Percentiles rank a stretch among this genome's conserved stretches.
These are phyloP conservation scores for Astrothelium macrocarpum DNA, from an alignment of 495 filamentous ascomycete genomes.

Conservation along the genomic window DNA sequence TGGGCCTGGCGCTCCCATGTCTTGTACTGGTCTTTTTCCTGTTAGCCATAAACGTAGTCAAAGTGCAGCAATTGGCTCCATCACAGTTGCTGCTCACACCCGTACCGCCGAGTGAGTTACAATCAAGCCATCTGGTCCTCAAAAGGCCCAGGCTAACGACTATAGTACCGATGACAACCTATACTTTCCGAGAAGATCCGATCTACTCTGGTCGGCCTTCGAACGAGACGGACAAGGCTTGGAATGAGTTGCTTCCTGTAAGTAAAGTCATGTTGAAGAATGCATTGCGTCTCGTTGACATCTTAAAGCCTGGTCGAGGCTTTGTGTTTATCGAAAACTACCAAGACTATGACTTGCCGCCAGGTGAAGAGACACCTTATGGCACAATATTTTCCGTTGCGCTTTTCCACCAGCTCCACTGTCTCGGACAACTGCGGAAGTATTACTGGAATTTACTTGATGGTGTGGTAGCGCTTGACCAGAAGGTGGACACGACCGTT, in stretches of 20 bases:
- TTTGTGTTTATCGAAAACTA: slow-evolving; percentile 14
- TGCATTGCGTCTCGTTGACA: background rate
- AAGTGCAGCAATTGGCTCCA: slow-evolving; percentile 2
- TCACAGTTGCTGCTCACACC: background rate
- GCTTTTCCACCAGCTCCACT: slow-evolving; percentile 23
- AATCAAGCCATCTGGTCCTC: background rate
- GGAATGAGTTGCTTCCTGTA: background rate
- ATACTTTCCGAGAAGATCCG: background rate
- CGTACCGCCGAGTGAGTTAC: background rate
- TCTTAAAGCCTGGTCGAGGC: slow-evolving; percentile 9
- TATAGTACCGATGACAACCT: background rate
- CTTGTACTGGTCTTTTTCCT: background rate
- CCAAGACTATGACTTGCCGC: slow-evolving; percentile 10
- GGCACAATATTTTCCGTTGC: slow-evolving; percentile 11
- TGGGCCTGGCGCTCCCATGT: background rate
- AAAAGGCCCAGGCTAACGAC: background rate
- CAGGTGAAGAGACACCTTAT: slow-evolving; percentile 12
- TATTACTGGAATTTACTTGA: slow-evolving; percentile 9
- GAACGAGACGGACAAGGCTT: background rate
- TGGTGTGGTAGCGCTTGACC: slow-evolving; percentile 10
- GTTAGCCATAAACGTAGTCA: background rate
- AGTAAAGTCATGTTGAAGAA: background rate
- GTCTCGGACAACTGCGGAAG: slow-evolving; percentile 15
- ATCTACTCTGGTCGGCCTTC: background rate
- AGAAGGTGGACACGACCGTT: background rate